A percentile compares a stretch with the other conserved stretches of the same genome.
Evolutionary conservation across 495 filamentous ascomycete genomes (phyloP).

Genomic region (Daldinia bambusicola): DNA sequence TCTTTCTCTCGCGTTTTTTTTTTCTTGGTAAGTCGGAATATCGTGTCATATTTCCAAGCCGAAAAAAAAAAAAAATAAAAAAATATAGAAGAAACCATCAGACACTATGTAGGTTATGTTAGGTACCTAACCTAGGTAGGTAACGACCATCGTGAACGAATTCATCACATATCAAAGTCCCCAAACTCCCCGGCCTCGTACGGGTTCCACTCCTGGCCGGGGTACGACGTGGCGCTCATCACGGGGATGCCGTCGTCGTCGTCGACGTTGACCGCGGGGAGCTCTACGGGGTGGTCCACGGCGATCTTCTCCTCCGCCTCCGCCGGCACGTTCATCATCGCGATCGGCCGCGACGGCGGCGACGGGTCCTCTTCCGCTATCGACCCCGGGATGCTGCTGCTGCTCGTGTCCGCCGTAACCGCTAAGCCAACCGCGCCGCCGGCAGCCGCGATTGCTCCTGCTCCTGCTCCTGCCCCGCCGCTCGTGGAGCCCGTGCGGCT

Average conservation of each 20-base stretch:
- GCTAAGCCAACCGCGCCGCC: background rate
- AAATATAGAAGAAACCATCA: no score
- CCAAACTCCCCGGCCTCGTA: slow-evolving; percentile 54
- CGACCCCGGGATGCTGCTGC: background rate
- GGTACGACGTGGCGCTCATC: slow-evolving; percentile 84
- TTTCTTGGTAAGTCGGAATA: background rate
- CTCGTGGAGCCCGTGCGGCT: slow-evolving; percentile 13
- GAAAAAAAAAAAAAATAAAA: background rate
- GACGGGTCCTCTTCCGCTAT: slow-evolving; percentile 16
- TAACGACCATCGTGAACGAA: background rate
- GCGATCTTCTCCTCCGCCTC: slow-evolving; percentile 64
- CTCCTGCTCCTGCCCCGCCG: background rate
- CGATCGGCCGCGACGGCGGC: slow-evolving; percentile 37
- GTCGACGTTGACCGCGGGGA: slow-evolving; percentile 48
- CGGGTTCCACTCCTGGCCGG: slow-evolving; percentile 85
- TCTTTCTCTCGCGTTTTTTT: background rate
- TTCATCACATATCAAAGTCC: slow-evolving; percentile 35
- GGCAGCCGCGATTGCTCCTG: background rate
- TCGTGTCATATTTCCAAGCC: background rate
- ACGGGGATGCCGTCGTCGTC: slow-evolving; percentile 65
- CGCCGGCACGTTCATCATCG: slow-evolving; percentile 35
- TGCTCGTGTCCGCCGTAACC: background rate
- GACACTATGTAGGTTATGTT: no score
- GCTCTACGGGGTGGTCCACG: slow-evolving; percentile 48
- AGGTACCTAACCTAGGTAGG: no score